These are phyloP conservation scores for Rhynchospora pubera DNA, from an alignment of 176 grass and related monocot genomes.

Conservation along the genomic window DNA sequence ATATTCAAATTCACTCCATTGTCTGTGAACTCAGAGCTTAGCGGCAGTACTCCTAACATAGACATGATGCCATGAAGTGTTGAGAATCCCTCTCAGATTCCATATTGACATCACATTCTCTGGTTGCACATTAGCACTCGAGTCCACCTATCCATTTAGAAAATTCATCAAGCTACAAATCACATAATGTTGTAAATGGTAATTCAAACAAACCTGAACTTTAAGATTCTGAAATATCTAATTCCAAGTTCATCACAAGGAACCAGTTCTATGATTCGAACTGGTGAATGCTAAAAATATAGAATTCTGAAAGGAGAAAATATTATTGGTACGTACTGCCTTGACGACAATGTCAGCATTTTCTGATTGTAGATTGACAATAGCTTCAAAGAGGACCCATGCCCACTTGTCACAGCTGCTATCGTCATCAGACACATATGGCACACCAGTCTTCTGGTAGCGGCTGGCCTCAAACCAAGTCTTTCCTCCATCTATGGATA, in stretches of 20 bases:
- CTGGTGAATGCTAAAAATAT: neutral
- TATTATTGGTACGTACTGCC: conserved; percentile 45
- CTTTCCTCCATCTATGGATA: conserved; percentile 78
- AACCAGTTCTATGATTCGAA: neutral
- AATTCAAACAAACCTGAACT: neutral
- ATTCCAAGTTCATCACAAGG: neutral
- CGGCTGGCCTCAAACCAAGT: conserved; percentile 61
- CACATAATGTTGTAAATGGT: neutral
- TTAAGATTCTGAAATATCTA: neutral
- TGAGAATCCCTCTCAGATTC: conserved; percentile 95
- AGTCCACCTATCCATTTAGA: conserved; percentile 48
- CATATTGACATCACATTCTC: conserved; percentile 71
- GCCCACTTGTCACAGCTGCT: conserved; percentile 66
- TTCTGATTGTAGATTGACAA: conserved; percentile 34
- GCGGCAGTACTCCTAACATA: conserved; percentile 25
- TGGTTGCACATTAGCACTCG: conserved; percentile 63
- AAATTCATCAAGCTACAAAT: conserved; percentile 4
- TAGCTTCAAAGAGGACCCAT: conserved; percentile 80
- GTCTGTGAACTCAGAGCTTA: conserved; percentile 16
- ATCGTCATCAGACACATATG: conserved; percentile 59
- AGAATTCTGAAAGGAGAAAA: neutral
- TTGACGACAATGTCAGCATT: conserved; percentile 74
- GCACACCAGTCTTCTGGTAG: conserved; percentile 47
- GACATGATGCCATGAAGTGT: conserved; percentile 84
- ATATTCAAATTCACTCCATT: neutral